Percentiles rank a stretch among this genome's conserved stretches.
Conservation (phyloP, 1,284 basidiomycete species). For the Trichosporon inkin region DNA sequence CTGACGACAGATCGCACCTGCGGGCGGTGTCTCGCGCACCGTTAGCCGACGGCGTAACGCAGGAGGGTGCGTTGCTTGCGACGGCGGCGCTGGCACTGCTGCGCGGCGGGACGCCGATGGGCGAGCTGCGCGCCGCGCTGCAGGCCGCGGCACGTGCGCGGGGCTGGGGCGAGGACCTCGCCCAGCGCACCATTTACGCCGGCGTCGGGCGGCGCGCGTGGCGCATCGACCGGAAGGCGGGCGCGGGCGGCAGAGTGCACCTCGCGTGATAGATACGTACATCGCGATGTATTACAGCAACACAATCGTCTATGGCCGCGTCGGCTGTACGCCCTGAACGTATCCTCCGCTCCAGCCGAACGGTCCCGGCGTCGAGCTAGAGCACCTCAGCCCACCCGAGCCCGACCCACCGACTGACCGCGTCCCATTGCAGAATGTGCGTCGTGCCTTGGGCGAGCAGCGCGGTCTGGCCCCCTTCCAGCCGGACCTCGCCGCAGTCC, state of each 20-base stretch:
- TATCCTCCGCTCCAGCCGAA: too few species aligned
- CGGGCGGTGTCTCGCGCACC: conserved; percentile 32
- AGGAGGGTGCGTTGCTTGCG: conserved; percentile 37
- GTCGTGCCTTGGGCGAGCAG: conserved; percentile 43
- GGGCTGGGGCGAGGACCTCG: conserved; percentile 34
- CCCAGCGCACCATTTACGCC: conserved; percentile 36
- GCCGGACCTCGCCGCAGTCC: conserved; percentile 63
- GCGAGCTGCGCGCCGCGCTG: conserved; percentile 36
- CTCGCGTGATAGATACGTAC: conserved; percentile 28
- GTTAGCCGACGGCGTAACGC: conserved; percentile 30
- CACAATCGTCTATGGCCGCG: too few species aligned
- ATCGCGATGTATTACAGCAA: too few species aligned
- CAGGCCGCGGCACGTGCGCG: conserved; percentile 29
- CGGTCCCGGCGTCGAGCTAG: too few species aligned
- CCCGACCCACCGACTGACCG: conserved; percentile 47
- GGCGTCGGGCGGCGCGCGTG: conserved; percentile 36
- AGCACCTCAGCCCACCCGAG: conserved; percentile 48
- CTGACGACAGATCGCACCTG: conserved; percentile 33
- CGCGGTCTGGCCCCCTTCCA: conserved; percentile 55
- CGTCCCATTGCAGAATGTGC: conserved; percentile 47
- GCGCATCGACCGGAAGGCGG: conserved; percentile 38
- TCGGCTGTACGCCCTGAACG: too few species aligned
- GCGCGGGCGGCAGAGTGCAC: conserved; percentile 30
- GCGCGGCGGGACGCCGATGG: conserved; percentile 22
- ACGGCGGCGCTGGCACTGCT: conserved; percentile 38